Base-by-base conservation (phyloP, 2,329 filamentous ascomycete genomes). In the Beauveria scarabaeidicola region DNA sequence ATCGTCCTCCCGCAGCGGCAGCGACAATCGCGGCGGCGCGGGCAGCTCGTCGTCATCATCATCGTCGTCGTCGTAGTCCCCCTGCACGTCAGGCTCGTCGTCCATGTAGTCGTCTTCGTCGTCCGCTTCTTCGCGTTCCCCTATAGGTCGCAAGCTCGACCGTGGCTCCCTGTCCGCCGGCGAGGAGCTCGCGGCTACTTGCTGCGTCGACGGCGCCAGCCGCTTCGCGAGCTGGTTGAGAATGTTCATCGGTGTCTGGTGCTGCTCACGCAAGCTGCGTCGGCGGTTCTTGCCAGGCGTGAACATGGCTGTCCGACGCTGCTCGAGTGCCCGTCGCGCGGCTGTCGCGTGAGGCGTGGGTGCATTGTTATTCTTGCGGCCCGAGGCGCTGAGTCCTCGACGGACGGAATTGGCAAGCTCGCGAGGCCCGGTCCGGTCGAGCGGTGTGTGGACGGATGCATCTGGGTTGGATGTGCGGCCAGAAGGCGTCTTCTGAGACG, bases 321-420 rank as follows among this genome's bases (percentile, higher is more conserved):
- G 77, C 64, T 85, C 78, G 56, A 86, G 75, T 36, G 83, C 79
- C 50, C 81, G 77, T 52, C 78, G 79, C 47, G 84, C 84, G 11
- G 83, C 84, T 64, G 80, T 80, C 51, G 80, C 83, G 67, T 87
- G 84, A 0, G 84, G 84, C 19, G 84, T 87, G 3, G 77, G 74
- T 13, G 74, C 73, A 69, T 77, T 74, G 63, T 69, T 70, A 25
- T 59, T 59, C 15, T 40, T 48, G 2, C 72, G 66, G 11, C 68
- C 79, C 2, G 80, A 81, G 38, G 74, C 76, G 10, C 77, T 77
- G 44, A 76, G 74, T 11, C 76, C 77, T 36, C 72, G 72, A 15
- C 73, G 67, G 36, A 73, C 65, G 3, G 74, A 75, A 54, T 73
- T 74, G 51, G 74, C 69, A 36, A 74, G 66, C 19, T 75, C 71